Evolutionary conservation across 2,329 filamentous ascomycete genomes (phyloP).

Genomic region (Paracorniculantispora psalliotae): DNA sequence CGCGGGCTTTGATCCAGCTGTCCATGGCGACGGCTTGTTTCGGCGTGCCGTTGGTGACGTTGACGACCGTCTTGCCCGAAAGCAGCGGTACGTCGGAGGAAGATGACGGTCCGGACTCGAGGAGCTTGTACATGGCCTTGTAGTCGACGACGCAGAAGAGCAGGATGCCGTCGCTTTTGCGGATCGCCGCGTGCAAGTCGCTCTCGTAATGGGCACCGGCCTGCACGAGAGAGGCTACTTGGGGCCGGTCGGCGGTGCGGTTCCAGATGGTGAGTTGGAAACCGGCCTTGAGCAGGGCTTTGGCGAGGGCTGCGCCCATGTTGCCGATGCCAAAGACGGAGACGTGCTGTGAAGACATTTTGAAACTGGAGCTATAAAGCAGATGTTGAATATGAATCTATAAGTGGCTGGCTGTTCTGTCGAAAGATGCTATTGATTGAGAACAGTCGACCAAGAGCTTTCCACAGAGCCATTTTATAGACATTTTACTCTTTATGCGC

Average conservation of each 20-base stretch:
- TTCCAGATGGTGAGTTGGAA: slow-evolving; percentile 24
- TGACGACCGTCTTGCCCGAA: slow-evolving; percentile 23
- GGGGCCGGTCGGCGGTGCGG: slow-evolving; percentile 18
- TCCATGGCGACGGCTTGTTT: slow-evolving; percentile 19
- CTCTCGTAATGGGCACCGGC: slow-evolving; percentile 17
- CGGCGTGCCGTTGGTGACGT: slow-evolving; percentile 26
- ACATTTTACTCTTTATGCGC: no score
- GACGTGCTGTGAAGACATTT: slow-evolving; percentile 13
- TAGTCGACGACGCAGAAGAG: slow-evolving; percentile 25
- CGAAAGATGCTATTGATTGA: neutral
- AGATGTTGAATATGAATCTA: neutral
- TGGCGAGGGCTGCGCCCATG: slow-evolving; percentile 21
- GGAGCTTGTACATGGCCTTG: slow-evolving; percentile 14
- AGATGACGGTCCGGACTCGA: neutral
- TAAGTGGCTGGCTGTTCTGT: neutral
- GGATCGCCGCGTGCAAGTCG: slow-evolving; percentile 16
- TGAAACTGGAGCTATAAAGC: neutral
- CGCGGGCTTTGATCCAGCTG: slow-evolving; percentile 13
- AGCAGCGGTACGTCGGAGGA: slow-evolving; percentile 1
- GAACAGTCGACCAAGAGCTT: no score
- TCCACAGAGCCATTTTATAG: no score
- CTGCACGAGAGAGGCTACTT: slow-evolving; percentile 14
- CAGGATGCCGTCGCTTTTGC: slow-evolving; percentile 17
- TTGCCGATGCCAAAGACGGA: slow-evolving; percentile 23
- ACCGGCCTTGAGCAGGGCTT: slow-evolving; percentile 17